These are phyloP conservation scores for Venturia aucupariae DNA, from an alignment of 2,329 filamentous ascomycete genomes.

Conservation along the genomic window DNA sequence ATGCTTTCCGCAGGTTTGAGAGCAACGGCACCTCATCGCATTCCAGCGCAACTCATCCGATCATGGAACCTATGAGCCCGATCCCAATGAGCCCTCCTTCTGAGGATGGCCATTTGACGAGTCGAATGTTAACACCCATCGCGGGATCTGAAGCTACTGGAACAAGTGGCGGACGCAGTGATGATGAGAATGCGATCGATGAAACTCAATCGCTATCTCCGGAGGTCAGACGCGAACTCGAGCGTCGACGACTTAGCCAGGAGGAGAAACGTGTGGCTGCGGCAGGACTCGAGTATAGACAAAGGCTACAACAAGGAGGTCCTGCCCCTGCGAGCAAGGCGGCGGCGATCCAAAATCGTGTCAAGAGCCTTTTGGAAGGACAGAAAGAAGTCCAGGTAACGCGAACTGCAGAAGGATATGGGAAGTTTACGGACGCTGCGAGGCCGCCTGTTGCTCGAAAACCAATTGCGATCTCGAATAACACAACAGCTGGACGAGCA, in stretches of 20 bases:
- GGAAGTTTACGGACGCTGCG: constrained; percentile 60
- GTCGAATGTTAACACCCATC: constrained; percentile 49
- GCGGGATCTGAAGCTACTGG: constrained; percentile 65
- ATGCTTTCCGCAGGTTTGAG: constrained; percentile 90
- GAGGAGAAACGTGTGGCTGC: constrained; percentile 86
- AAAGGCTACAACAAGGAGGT: constrained; percentile 55
- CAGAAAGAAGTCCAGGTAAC: constrained; percentile 50
- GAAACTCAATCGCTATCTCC: constrained; percentile 67
- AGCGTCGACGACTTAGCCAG: constrained; percentile 68
- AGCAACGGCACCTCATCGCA: constrained; percentile 28
- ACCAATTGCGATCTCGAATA: constrained; percentile 9
- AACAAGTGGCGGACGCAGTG: constrained; percentile 54
- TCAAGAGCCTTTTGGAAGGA: constrained; percentile 77
- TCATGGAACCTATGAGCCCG: constrained; percentile 24
- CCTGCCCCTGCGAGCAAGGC: constrained; percentile 51
- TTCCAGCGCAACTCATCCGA: constrained; percentile 12
- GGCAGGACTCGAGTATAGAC: constrained; percentile 80
- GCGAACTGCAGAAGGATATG: constrained; percentile 81
- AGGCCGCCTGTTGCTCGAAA: constrained; percentile 11
- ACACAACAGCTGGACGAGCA: neutral
- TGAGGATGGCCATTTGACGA: constrained; percentile 16
- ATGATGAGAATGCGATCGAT: constrained; percentile 55
- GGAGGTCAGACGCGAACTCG: constrained; percentile 82
- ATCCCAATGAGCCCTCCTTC: constrained; percentile 22
- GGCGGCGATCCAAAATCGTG: constrained; percentile 82